Conservation (phyloP, 257 asterid genomes). For the Anisodus acutangulus region DNA sequence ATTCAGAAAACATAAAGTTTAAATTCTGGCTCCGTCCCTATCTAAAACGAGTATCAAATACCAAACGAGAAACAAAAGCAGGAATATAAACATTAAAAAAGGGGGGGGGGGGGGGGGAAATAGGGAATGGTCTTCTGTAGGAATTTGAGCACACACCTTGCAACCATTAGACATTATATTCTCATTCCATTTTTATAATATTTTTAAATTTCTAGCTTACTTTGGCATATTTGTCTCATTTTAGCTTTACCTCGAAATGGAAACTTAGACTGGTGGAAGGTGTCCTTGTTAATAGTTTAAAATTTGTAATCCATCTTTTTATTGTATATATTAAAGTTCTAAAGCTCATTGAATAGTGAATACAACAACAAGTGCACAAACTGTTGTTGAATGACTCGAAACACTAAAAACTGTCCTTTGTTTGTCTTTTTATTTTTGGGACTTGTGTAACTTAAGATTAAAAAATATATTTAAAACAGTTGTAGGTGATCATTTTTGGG, state of each 20-base stretch:
- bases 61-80: no score
- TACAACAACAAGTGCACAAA: constrained; percentile 18
- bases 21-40: no score
- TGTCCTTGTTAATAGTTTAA: constrained; percentile 27
- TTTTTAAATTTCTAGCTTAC: background rate
- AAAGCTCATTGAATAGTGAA: constrained; percentile 32
- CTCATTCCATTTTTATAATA: background rate
- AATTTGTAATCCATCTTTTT: background rate
- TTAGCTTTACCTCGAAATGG: constrained; percentile 21
- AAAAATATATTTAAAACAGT: background rate
- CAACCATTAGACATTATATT: background rate
- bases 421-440: constrained; percentile 44
- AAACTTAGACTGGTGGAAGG: constrained; percentile 3
- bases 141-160: constrained; percentile 1
- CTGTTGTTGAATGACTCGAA: constrained; percentile 42
- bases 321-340: background rate
- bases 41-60: no score
- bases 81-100: background rate
- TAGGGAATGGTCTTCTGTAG: background rate
- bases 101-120: background rate
- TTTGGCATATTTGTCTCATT: background rate
- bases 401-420: constrained; percentile 33
- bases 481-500: constrained; percentile 6
- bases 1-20: no score
- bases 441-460: constrained; percentile 33